Base-by-base conservation (phyloP, 1,284 basidiomycete genomes). In the Phellopilus nigrolimitatus region DNA sequence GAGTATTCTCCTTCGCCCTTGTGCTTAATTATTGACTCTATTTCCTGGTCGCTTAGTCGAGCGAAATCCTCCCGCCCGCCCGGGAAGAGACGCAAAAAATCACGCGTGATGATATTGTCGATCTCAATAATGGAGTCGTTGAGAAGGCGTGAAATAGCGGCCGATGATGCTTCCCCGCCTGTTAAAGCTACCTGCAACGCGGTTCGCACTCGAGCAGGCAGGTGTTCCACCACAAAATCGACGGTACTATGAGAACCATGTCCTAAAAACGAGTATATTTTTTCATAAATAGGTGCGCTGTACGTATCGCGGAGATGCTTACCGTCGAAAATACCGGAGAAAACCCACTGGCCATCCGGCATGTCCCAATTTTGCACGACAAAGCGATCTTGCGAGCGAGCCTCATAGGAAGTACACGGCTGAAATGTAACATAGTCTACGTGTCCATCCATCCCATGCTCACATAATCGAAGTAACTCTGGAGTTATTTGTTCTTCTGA, bases 311-410 rank as follows among this genome's bases (percentile, higher is more conserved):
- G 31, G 37, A 62, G 50, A 10, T 22, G 30, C 51, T 49, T 53
- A 83, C 82, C 82, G 60, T 84, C 82, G 55, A 82, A 79, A 34
- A 85, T 66, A 33, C 72, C 79, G 47, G 74, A 75, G 58, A 82
- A 84, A 7, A 66, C 63, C 82, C 82, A 85, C 3, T 61, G 67
- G 9, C 80, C 78, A 27, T 71, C 72, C 6, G 66, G 61, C n/a
- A 82, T 59, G 43, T 66, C 60, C 82, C 81, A 84, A 52, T 76
- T 68, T 53, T 80, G 69, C 33, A 78, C 61, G 47, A 68, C 68
- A 57, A 71, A 73, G 25, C 83, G 74, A 63, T 85, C 82, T 62
- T 85, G 76, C 44, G 68, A 74, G 49, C 68, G 66, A 36, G 65
- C 62, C 41, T 74, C 71, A 50, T 74, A 73, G 34, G 74, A 64